A percentile compares a stretch with the other conserved stretches of the same genome.
Evolutionary conservation across 768 basidiomycete genomes (phyloP).

Genomic region (Trametes maxima): DNA sequence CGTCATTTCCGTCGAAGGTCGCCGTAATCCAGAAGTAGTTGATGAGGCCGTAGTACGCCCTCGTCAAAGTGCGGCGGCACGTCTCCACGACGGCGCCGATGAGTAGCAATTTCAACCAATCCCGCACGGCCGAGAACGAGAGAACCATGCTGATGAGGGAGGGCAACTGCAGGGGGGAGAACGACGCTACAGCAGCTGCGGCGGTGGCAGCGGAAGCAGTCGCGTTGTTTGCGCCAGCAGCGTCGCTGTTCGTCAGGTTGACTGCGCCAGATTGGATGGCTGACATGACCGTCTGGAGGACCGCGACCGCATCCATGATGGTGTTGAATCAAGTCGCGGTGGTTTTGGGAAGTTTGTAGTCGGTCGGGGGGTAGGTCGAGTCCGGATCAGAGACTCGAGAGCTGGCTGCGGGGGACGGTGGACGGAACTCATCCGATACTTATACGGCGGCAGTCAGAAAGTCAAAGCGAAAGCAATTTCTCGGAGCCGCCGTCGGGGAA

Average conservation of each 20-base stretch:
- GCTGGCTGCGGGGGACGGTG: background rate
- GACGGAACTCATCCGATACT: background rate
- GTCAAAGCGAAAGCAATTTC: background rate
- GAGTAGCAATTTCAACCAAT: constrained; percentile 67
- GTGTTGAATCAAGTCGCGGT: background rate
- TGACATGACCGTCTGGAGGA: constrained; percentile 19
- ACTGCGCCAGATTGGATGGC: constrained; percentile 18
- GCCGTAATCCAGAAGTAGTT: constrained; percentile 66
- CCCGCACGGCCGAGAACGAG: constrained; percentile 58
- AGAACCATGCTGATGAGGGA: constrained; percentile 45
- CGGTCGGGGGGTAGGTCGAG: background rate
- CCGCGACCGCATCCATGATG: constrained; percentile 13
- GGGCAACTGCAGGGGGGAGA: constrained; percentile 9
- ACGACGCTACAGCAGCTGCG: background rate
- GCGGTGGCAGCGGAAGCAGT: background rate
- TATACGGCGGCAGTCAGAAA: background rate
- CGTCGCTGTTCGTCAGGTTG: constrained; percentile 1
- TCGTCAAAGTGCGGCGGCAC: constrained; percentile 48
- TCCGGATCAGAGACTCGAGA: background rate
- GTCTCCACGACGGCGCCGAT: constrained; percentile 66
- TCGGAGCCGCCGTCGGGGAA: constrained; percentile 3
- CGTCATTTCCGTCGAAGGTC: constrained; percentile 59
- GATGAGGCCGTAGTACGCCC: constrained; percentile 46
- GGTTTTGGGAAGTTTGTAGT: background rate
- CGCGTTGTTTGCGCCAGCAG: background rate